These are phyloP conservation scores for Mortierella alpina DNA, from an alignment of 192 early-diverging fungal genomes.

Conservation along the genomic window DNA sequence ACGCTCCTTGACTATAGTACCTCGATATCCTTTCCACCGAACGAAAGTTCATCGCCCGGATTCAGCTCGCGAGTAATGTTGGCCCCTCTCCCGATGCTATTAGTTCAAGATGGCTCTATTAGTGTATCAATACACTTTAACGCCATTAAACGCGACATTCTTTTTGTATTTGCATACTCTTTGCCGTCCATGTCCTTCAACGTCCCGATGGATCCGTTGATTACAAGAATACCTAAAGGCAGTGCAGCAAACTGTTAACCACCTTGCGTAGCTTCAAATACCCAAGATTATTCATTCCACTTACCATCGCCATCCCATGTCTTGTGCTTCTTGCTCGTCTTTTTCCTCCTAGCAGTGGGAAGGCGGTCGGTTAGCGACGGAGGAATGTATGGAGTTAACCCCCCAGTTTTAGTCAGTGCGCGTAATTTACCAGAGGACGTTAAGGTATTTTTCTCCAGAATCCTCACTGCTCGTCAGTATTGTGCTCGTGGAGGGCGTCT, in stretches of 20 bases:
- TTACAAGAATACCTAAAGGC: constrained; percentile 29
- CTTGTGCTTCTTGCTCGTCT: constrained; percentile 48
- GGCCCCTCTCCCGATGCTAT: constrained; percentile 32
- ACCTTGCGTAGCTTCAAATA: background rate
- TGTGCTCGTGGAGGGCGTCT: background rate
- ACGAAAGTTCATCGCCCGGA: constrained; percentile 38
- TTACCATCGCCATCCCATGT: constrained; percentile 60
- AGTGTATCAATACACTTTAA: no score
- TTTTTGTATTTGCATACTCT: constrained; percentile 26
- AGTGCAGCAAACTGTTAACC: background rate
- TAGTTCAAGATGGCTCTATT: background rate
- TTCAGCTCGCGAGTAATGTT: background rate
- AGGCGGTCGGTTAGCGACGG: background rate
- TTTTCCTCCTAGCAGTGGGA: constrained; percentile 27
- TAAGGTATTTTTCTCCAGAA: constrained; percentile 19
- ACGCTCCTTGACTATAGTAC: background rate
- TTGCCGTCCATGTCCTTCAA: constrained; percentile 45
- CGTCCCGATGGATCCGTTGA: constrained; percentile 9
- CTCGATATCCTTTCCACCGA: constrained; percentile 47
- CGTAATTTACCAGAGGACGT: constrained; percentile 24
- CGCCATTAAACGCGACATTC: background rate
- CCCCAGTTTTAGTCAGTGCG: background rate
- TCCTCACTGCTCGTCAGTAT: no score
- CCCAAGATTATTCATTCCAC: background rate
- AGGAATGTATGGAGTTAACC: background rate